These are phyloP conservation scores for Amphirosellinia nigrospora DNA, from an alignment of 495 filamentous ascomycete species.

Conservation along the genomic window DNA sequence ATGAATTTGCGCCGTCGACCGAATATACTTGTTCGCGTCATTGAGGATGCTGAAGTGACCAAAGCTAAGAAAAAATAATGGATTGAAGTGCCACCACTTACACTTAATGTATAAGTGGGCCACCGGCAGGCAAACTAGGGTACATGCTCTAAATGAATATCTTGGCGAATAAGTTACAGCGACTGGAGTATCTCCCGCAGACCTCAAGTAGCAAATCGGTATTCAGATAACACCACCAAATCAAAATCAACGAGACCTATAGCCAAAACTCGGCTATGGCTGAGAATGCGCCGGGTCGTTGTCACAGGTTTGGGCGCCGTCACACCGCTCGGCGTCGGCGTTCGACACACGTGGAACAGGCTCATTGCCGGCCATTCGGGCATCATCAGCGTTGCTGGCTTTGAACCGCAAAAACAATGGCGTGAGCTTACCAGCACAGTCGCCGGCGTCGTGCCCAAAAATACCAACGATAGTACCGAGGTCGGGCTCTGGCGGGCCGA, in stretches of 20 bases:
- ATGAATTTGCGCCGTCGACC: conserved; percentile 6
- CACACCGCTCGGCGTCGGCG: conserved; percentile 86
- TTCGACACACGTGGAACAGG: conserved; percentile 78
- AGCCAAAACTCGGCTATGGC: conserved; percentile 33
- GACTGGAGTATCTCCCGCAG: no score
- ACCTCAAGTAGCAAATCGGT: conserved; percentile 1
- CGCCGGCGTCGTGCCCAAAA: conserved; percentile 76
- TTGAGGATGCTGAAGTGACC: conserved; percentile 13
- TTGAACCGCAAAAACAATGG: conserved; percentile 60
- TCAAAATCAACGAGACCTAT: no score
- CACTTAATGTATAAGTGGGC: conserved; percentile 10
- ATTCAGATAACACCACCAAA: background rate
- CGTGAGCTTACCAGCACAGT: conserved; percentile 78
- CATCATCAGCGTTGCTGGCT: conserved; percentile 69
- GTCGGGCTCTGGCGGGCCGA: conserved; percentile 66
- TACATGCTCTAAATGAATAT: background rate
- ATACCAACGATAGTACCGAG: background rate
- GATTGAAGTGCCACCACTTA: background rate
- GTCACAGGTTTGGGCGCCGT: conserved; percentile 93
- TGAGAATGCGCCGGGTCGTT: conserved; percentile 86
- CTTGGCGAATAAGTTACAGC: no score
- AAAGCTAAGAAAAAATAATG: conserved; percentile 9
- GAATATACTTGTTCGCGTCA: conserved; percentile 24
- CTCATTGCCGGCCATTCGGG: conserved; percentile 82
- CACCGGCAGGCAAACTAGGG: background rate